Evolutionary conservation across 208 protist genomes (phyloP).

Genomic region (Angomonas ambiguus): DNA sequence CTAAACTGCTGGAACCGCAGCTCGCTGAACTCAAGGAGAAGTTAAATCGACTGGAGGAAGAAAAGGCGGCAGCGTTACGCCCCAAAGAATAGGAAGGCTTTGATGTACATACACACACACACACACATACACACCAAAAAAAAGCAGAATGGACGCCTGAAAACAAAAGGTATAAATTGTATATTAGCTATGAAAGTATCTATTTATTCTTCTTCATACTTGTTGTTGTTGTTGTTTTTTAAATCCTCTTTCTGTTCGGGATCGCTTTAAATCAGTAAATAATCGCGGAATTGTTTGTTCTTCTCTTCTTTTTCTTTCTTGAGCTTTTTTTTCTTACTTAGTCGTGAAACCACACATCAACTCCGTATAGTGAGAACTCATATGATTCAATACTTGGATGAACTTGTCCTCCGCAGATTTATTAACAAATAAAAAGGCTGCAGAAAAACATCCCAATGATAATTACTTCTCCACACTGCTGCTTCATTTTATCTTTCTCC

Average conservation of each 20-base stretch:
- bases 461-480: background rate
- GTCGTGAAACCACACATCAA: too few species aligned
- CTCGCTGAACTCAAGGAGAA: slow-evolving; percentile 18
- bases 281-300: too few species aligned
- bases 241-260: background rate
- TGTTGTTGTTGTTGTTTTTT: too few species aligned
- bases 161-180: too few species aligned
- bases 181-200: too few species aligned
- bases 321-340: too few species aligned
- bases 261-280: too few species aligned
- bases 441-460: slow-evolving; percentile 28
- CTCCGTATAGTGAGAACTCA: background rate
- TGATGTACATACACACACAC: background rate
- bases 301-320: slow-evolving; percentile 8
- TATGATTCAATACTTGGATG: slow-evolving; percentile 24
- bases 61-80: slow-evolving; percentile 16
- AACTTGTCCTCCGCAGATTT: slow-evolving; percentile 26
- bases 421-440: slow-evolving; percentile 12
- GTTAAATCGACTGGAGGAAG: slow-evolving; percentile 11
- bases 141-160: too few species aligned
- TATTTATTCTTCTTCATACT: too few species aligned
- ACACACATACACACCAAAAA: slow-evolving; percentile 8
- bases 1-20: slow-evolving; percentile 28
- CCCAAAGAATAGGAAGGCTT: too few species aligned
- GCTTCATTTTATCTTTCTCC: background rate